Base-by-base conservation (phyloP, 2,329 filamentous ascomycete species). In the Setomelanomma holmii region DNA sequence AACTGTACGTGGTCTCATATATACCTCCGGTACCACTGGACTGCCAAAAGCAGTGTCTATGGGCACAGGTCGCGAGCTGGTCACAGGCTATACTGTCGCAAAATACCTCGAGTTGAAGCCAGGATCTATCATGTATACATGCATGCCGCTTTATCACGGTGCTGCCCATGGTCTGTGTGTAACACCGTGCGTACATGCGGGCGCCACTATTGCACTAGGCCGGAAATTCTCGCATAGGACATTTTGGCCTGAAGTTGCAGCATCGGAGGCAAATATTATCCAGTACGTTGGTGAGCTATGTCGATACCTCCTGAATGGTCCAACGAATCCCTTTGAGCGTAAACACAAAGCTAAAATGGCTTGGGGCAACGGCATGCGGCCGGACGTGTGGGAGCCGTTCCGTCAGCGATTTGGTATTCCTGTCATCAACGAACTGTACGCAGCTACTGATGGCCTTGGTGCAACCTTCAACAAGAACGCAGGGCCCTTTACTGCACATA, bases 321-420 rank as follows among this genome's bases (percentile, higher is more conserved):
- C 73, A 2, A 48, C 56, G n/a, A 71, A 69, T 39, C 55, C 62
- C 10, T 65, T 62, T 33, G 73, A 75, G 47, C 58, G 62, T 10
- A 59, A 58, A 11, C 69, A 76, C 49, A 70, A 66, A 16, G 71
- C 73, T 2, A 40, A 67, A 17, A 52, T 72, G 51, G 73, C 71
- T 4, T 76, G 69, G 69, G 74, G 75, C 11, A 77, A 77, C 43
- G 75, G 75, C n/a, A 74, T 77, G 71, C 55, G 75, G 11, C 72
- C 73, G 11, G 75, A 77, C 52, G 73, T 77, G 0, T 77, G 75
- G 73, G 72, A 75, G 47, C 63, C 60, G 0, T 77, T 77, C 49
- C 66, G 73, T 16, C 58, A 76, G 43, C 65, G 75, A 2, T 77
- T 77, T 52, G 65, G 66, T 12, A 75, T 77, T 34, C 68, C 71